phyloP scores from a whole-genome alignment of 495 filamentous ascomycete genomes.

The Aspergillus diversus region DNA sequence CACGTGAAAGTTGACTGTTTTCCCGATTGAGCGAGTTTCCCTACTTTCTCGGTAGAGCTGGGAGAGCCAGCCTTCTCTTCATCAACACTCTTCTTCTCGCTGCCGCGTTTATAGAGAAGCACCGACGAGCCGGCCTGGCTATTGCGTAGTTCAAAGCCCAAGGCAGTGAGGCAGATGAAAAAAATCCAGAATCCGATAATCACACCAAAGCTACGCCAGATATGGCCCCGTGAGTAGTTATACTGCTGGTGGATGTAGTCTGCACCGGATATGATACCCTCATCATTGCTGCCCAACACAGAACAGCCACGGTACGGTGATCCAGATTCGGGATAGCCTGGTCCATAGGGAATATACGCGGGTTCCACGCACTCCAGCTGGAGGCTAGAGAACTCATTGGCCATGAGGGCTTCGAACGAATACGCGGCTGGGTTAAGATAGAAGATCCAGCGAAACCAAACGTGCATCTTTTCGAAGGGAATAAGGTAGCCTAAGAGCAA shows the following conservation, averaged over 20 bases:
- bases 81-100: slow-evolving; percentile 39
- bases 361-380: slow-evolving; percentile 77
- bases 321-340: slow-evolving; percentile 59
- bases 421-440: slow-evolving; percentile 87
- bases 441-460: slow-evolving; percentile 89
- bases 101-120: slow-evolving; percentile 62
- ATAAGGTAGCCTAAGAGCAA: slow-evolving; percentile 76
- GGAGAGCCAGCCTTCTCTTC: slow-evolving; percentile 29
- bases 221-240: slow-evolving; percentile 60
- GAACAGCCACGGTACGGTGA: slow-evolving; percentile 73
- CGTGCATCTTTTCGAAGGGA: slow-evolving; percentile 72
- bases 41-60: slow-evolving; percentile 24
- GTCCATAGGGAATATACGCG: slow-evolving; percentile 64
- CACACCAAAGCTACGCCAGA: slow-evolving; percentile 85
- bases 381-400: slow-evolving; percentile 83
- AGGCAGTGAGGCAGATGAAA: slow-evolving; percentile 69
- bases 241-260: slow-evolving; percentile 69
- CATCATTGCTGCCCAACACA: slow-evolving; percentile 64
- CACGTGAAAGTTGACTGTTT: slow-evolving; percentile 50
- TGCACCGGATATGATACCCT: slow-evolving; percentile 57
- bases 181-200: slow-evolving; percentile 73
- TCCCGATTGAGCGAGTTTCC: slow-evolving; percentile 23
- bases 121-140: slow-evolving; percentile 65
- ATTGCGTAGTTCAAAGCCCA: slow-evolving; percentile 65
- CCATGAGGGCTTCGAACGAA: slow-evolving; percentile 85